These are phyloP conservation scores for Acanthamoeba culbertsoni DNA, from an alignment of 208 protist genomes.

Conservation along the genomic window DNA sequence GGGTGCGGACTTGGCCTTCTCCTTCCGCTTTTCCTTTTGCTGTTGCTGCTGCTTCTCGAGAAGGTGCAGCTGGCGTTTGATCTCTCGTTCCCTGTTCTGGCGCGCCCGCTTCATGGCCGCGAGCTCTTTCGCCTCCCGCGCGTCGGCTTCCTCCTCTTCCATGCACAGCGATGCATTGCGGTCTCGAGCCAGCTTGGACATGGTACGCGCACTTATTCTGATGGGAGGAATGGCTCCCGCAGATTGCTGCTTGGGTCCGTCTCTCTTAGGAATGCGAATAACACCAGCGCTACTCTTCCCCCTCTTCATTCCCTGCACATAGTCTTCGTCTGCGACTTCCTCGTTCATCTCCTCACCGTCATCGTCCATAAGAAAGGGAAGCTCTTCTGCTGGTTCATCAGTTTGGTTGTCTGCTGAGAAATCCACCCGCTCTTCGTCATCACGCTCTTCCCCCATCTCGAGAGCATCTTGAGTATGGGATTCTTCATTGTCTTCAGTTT, in stretches of 20 bases:
- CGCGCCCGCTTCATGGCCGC: slow-evolving; percentile 5
- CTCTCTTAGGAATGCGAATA: neutral
- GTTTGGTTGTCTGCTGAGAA: no score
- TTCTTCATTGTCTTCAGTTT: neutral
- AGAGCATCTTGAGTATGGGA: neutral
- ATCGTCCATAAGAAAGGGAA: neutral
- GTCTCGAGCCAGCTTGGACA: slow-evolving; percentile 1
- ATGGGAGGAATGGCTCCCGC: neutral
- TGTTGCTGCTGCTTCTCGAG: neutral
- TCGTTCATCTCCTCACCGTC: neutral
- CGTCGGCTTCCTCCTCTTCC: neutral
- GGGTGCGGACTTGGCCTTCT: neutral
- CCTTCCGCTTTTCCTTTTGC: neutral
- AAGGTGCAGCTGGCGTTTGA: neutral
- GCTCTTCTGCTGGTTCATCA: neutral
- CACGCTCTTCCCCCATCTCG: neutral
- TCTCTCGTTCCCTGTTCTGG: neutral
- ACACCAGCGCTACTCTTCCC: neutral
- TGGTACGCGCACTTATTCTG: neutral
- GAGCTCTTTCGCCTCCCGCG: neutral
- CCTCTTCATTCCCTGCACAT: neutral
- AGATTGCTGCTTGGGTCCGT: neutral
- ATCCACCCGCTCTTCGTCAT: no score
- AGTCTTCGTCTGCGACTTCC: neutral
- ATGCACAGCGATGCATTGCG: neutral